Conservation (phyloP, 108 stramenopile species). For the Nitzschia inconspicua region DNA sequence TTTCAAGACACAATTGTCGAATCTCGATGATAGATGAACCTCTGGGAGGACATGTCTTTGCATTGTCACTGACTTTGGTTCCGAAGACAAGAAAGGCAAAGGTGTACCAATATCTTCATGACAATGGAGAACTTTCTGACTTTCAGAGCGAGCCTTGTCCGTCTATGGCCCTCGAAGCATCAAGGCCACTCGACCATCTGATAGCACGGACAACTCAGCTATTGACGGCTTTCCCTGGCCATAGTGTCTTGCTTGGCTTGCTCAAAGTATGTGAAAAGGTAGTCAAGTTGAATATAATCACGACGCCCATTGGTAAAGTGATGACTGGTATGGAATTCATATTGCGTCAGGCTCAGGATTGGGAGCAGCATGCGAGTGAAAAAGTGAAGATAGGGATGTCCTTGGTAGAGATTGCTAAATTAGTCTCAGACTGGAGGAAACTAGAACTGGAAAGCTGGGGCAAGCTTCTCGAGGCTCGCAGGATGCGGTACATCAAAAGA, state of each 20-base stretch:
- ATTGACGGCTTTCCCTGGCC: constrained; percentile 86
- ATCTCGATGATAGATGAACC: constrained; percentile 5
- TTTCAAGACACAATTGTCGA: not conserved
- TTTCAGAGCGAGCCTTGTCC: constrained; percentile 84
- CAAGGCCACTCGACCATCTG: constrained; percentile 55
- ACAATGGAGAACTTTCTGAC: constrained; percentile 28
- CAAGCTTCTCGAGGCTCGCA: constrained; percentile 47
- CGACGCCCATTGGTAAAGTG: constrained; percentile 79
- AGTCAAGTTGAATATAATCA: constrained; percentile 55
- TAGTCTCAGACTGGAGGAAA: constrained; percentile 92
- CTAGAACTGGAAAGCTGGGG: constrained; percentile 94
- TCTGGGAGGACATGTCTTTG: constrained; percentile 22
- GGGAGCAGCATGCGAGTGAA: constrained; percentile 94
- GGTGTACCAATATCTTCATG: not conserved
- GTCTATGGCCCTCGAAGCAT: constrained; percentile 62
- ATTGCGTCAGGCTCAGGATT: constrained; percentile 90
- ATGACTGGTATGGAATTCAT: constrained; percentile 91
- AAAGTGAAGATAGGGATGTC: constrained; percentile 71
- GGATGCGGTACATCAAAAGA: constrained; percentile 37
- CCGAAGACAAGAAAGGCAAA: not conserved
- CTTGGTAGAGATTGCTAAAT: constrained; percentile 56
- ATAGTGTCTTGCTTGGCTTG: constrained; percentile 78
- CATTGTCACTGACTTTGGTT: constrained; percentile 14
- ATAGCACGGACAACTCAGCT: constrained; percentile 71
- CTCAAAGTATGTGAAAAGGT: constrained; percentile 72